Conservation (phyloP, 208 protist genomes). For the Spongospora subterranea region DNA sequence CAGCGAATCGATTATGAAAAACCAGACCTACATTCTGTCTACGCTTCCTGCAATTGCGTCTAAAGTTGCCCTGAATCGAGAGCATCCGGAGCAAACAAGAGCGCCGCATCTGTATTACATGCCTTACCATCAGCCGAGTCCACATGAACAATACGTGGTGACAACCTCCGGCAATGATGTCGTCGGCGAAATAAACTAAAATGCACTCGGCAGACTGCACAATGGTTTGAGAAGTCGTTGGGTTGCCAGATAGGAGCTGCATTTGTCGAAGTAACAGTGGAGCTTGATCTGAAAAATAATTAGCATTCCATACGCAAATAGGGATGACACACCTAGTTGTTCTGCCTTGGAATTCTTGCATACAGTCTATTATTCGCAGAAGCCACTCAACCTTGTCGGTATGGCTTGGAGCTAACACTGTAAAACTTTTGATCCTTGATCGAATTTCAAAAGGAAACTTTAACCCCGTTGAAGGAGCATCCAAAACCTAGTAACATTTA, state of each 20-base stretch:
- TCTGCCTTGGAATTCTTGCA: background rate
- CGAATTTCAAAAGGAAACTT: constrained; percentile 50
- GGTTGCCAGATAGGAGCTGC: constrained; percentile 35
- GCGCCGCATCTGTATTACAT: background rate
- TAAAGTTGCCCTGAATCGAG: background rate
- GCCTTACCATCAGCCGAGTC: background rate
- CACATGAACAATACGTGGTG: background rate
- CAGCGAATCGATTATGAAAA: background rate
- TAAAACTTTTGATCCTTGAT: constrained; percentile 29
- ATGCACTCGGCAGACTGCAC: background rate
- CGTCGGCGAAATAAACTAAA: constrained; percentile 32
- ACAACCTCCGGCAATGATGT: constrained; percentile 28
- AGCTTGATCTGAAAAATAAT: background rate
- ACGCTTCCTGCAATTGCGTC: background rate
- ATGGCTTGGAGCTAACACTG: background rate
- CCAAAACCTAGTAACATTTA: background rate
- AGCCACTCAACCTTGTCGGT: constrained; percentile 25
- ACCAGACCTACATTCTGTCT: background rate
- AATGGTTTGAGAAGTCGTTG: background rate
- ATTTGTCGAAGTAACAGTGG: background rate
- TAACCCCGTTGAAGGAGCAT: background rate
- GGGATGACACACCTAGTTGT: background rate
- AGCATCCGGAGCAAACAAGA: background rate
- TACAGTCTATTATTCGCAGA: background rate
- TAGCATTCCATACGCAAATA: background rate